Conservation (phyloP, 2,329 filamentous ascomycete species). For the Hymenoscyphus infarciens region DNA sequence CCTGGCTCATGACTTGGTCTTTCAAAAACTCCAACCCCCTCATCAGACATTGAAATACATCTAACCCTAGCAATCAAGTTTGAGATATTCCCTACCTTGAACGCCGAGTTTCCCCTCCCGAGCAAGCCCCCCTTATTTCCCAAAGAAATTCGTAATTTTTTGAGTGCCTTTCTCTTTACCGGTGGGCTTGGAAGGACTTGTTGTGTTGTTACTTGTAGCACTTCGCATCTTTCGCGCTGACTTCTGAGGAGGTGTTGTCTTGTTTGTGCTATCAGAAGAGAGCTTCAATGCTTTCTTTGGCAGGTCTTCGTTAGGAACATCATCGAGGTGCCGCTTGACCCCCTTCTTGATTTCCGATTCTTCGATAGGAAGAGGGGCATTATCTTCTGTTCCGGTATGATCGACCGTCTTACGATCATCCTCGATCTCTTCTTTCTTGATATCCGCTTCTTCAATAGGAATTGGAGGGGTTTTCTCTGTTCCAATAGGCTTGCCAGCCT, state of each 20-base stretch:
- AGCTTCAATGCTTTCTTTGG: slow-evolving; percentile 29
- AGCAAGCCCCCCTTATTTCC: slow-evolving; percentile 13
- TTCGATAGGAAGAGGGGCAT: slow-evolving; percentile 29
- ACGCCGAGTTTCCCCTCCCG: background rate
- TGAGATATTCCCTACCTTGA: background rate
- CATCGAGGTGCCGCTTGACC: slow-evolving; percentile 31
- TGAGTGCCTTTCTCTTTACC: slow-evolving; percentile 31
- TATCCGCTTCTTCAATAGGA: background rate
- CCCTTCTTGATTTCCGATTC: slow-evolving; percentile 25
- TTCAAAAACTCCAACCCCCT: background rate
- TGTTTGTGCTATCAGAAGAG: slow-evolving; percentile 23
- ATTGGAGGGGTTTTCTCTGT: no score
- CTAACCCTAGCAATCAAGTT: background rate
- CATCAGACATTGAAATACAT: background rate
- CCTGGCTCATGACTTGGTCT: background rate
- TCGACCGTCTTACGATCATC: slow-evolving; percentile 29
- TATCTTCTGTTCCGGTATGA: slow-evolving; percentile 29
- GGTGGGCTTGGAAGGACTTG: slow-evolving; percentile 17
- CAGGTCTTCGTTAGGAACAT: slow-evolving; percentile 25
- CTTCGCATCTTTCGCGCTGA: slow-evolving; percentile 17
- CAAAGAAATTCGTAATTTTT: slow-evolving; percentile 55
- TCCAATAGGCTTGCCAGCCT: background rate
- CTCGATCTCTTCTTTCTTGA: slow-evolving; percentile 26
- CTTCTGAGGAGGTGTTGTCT: slow-evolving; percentile 16
- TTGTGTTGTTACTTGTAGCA: slow-evolving; percentile 21